A percentile compares a stretch with the other conserved stretches of the same genome.
Conservation (phyloP, 345 rosid genomes). For the Corchorus olitorius region DNA sequence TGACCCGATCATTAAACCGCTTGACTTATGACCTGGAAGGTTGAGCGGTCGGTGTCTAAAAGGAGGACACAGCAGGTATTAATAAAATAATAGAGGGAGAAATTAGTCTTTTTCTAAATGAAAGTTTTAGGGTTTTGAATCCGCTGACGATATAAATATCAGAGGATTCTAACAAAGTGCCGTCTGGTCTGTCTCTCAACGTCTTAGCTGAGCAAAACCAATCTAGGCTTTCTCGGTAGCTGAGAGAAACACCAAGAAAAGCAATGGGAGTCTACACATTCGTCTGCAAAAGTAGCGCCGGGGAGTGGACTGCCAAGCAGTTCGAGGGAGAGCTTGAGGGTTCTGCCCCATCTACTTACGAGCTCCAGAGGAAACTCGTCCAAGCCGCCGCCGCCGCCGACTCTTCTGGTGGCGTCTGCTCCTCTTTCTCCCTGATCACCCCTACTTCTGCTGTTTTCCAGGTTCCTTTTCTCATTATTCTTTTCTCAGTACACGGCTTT, state of each 20-base stretch:
- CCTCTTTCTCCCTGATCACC: constrained; percentile 70
- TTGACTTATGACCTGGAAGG: no score
- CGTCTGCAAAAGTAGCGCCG: constrained; percentile 64
- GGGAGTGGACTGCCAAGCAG: constrained; percentile 76
- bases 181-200: constrained; percentile 5
- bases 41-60: no score
- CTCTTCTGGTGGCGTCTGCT: constrained; percentile 76
- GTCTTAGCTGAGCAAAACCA: neutral
- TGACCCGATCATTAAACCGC: no score
- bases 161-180: constrained; percentile 21
- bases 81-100: neutral
- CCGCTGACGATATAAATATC: neutral
- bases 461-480: constrained; percentile 32
- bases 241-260: neutral
- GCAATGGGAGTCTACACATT: constrained; percentile 74
- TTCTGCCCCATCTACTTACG: constrained; percentile 61
- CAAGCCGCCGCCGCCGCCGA: constrained; percentile 59
- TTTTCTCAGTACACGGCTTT: neutral
- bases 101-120: neutral
- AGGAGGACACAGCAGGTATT: no score
- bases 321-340: constrained; percentile 74
- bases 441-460: constrained; percentile 83
- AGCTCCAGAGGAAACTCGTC: constrained; percentile 78
- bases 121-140: neutral
- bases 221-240: neutral